Percentiles rank a stretch among this genome's conserved stretches.
These are phyloP conservation scores for Oryza meyeriana DNA, from an alignment of 176 grass and related monocot genomes.

Conservation along the genomic window DNA sequence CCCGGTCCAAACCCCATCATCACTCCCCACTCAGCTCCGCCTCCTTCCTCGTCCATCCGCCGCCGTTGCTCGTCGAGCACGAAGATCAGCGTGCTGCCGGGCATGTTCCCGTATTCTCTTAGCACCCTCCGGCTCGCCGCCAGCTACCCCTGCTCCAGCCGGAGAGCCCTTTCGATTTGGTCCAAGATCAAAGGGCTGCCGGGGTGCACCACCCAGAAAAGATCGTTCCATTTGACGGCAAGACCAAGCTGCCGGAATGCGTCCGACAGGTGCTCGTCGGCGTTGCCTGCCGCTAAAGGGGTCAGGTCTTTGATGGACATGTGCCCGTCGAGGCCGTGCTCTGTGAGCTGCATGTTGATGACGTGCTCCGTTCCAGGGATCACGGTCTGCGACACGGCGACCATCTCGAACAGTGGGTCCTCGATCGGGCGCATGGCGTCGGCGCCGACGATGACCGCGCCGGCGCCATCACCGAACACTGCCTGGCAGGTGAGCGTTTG, in stretches of 20 bases:
- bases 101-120: slow-evolving; percentile 41
- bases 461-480: slow-evolving; percentile 43
- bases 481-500: slow-evolving; percentile 23
- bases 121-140: slow-evolving; percentile 33
- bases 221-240: slow-evolving; percentile 30
- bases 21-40: slow-evolving; percentile 41
- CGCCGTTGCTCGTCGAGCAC: slow-evolving; percentile 52
- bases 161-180: slow-evolving; percentile 39
- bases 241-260: neutral
- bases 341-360: slow-evolving; percentile 38
- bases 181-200: slow-evolving; percentile 32
- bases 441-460: slow-evolving; percentile 41
- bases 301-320: slow-evolving; percentile 38
- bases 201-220: slow-evolving; percentile 56
- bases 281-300: slow-evolving; percentile 28
- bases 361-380: slow-evolving; percentile 30
- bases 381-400: slow-evolving; percentile 40
- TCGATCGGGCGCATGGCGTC: slow-evolving; percentile 27
- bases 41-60: slow-evolving; percentile 12
- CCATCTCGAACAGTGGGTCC: slow-evolving; percentile 46
- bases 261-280: slow-evolving; percentile 32
- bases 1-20: slow-evolving; percentile 60
- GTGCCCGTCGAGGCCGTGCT: slow-evolving; percentile 27
- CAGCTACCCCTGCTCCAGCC: slow-evolving; percentile 39
- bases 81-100: slow-evolving; percentile 36